Percentiles rank a stretch among this genome's conserved stretches.
Conservation (phyloP, 371 early-diverging fungal genomes). For the Mucor circinelloides region DNA sequence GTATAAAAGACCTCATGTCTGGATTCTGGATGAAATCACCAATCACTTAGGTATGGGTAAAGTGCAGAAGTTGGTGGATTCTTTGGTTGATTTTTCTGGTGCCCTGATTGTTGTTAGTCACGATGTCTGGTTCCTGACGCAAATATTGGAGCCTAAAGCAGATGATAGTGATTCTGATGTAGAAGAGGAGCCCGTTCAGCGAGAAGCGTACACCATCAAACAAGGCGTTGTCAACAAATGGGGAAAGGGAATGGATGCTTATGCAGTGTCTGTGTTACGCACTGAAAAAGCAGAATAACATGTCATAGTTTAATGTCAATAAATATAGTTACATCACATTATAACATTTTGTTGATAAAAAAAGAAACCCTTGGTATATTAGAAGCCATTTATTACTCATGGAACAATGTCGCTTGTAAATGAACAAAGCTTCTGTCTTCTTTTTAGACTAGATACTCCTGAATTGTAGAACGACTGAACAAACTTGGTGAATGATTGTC, state of each 20-base stretch:
- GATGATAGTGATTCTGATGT: conserved; percentile 23
- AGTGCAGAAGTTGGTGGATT: conserved; percentile 65
- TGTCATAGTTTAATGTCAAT: background rate
- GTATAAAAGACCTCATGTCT: conserved; percentile 70
- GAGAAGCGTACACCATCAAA: conserved; percentile 38
- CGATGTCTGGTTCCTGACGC: conserved; percentile 74
- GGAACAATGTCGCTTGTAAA: no score
- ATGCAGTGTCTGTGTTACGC: conserved; percentile 38
- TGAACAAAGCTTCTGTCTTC: no score
- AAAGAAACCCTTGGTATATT: no score
- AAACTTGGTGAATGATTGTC: no score
- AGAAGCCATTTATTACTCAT: no score
- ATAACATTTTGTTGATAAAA: no score
- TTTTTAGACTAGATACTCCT: no score
- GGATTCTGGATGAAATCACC: conserved; percentile 86
- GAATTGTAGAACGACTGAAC: no score
- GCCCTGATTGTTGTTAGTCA: conserved; percentile 73
- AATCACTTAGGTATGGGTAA: conserved; percentile 83
- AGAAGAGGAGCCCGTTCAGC: conserved; percentile 19
- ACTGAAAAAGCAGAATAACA: conserved; percentile 17
- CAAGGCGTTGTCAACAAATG: conserved; percentile 40
- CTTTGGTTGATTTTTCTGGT: conserved; percentile 61
- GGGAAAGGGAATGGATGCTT: conserved; percentile 51
- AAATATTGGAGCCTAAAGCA: conserved; percentile 52
- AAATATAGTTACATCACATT: no score